phyloP scores from a whole-genome alignment of 352 stramenopile genomes.

The Globisporangium nunn region DNA sequence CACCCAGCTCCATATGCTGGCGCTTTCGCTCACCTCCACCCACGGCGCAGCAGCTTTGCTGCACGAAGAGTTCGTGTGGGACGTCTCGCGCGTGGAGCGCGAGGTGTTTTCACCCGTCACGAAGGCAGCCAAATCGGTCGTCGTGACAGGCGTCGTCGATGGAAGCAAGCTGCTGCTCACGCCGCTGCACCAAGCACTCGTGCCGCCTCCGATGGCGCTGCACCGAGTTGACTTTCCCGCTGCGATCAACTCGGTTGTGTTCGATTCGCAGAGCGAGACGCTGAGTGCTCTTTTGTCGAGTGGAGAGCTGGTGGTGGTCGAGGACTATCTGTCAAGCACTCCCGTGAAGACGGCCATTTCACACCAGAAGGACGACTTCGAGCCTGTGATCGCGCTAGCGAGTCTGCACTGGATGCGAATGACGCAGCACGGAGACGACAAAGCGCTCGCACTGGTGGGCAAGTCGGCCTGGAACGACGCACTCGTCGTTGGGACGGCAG shows the following conservation, averaged over 20 bases:
- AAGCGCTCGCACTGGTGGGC: slow-evolving; percentile 19
- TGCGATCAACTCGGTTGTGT: slow-evolving; percentile 46
- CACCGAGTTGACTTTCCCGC: slow-evolving; percentile 29
- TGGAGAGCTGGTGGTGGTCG: slow-evolving; percentile 32
- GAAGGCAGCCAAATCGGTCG: slow-evolving; percentile 18
- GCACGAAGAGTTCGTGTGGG: slow-evolving; percentile 51
- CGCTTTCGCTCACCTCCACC: neutral
- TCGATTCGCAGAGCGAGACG: slow-evolving; percentile 35
- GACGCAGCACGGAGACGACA: neutral
- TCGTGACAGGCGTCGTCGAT: slow-evolving; percentile 52
- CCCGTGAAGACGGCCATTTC: slow-evolving; percentile 2
- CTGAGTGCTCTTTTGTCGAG: slow-evolving; percentile 35
- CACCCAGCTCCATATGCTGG: slow-evolving; percentile 30
- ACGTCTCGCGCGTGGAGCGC: slow-evolving; percentile 20
- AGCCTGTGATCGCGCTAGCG: slow-evolving; percentile 5
- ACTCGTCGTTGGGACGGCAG: slow-evolving; percentile 12
- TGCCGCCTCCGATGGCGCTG: slow-evolving; percentile 61
- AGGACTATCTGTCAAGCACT: slow-evolving; percentile 27
- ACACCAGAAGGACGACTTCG: neutral
- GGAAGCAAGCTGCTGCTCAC: slow-evolving; percentile 56
- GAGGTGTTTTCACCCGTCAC: slow-evolving; percentile 2
- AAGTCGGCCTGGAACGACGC: slow-evolving; percentile 26
- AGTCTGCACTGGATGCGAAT: slow-evolving; percentile 31
- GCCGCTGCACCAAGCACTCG: slow-evolving; percentile 49
- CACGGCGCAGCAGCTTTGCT: slow-evolving; percentile 16